Evolutionary conservation across 1,284 basidiomycete genomes (phyloP).

Genomic region (Cutaneotrichosporon spelunceum): DNA sequence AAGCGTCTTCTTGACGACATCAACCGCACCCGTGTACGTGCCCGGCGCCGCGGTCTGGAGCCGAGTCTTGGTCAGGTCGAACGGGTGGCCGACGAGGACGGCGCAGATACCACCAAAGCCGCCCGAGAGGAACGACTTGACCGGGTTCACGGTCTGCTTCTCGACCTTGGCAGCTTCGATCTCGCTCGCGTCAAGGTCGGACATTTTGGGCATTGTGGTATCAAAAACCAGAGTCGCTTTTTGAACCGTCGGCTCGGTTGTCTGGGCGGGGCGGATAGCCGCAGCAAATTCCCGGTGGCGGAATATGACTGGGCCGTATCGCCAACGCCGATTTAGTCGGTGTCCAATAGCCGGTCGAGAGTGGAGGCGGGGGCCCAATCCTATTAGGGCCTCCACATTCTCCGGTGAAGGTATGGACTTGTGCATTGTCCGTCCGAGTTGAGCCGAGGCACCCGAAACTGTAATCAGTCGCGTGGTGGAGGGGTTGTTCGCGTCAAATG

Average conservation of each 20-base stretch:
- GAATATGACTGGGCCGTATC: background rate
- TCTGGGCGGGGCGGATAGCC: background rate
- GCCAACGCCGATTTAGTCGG: background rate
- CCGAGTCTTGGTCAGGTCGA: slow-evolving; percentile 94
- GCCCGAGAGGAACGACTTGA: slow-evolving; percentile 84
- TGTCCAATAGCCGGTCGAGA: background rate
- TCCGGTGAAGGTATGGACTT: background rate
- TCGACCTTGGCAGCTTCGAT: slow-evolving; percentile 29
- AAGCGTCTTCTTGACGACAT: slow-evolving; percentile 87
- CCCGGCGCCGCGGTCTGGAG: slow-evolving; percentile 90
- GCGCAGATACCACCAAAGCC: slow-evolving; percentile 72
- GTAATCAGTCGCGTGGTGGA: background rate
- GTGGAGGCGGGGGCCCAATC: background rate
- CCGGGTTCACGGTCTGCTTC: slow-evolving; percentile 42
- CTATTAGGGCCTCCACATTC: background rate
- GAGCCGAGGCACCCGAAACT: background rate
- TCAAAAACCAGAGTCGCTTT: background rate
- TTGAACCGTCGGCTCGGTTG: background rate
- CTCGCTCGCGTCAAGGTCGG: slow-evolving; percentile 32
- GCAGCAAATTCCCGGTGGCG: background rate
- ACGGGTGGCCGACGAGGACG: slow-evolving; percentile 76
- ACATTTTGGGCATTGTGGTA: slow-evolving; percentile 28
- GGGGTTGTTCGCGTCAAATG: too few species aligned
- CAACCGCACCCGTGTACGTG: slow-evolving; percentile 84
- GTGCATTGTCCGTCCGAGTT: background rate